phyloP scores from a whole-genome alignment of 1,284 basidiomycete species.

The Inonotus hispidus region DNA sequence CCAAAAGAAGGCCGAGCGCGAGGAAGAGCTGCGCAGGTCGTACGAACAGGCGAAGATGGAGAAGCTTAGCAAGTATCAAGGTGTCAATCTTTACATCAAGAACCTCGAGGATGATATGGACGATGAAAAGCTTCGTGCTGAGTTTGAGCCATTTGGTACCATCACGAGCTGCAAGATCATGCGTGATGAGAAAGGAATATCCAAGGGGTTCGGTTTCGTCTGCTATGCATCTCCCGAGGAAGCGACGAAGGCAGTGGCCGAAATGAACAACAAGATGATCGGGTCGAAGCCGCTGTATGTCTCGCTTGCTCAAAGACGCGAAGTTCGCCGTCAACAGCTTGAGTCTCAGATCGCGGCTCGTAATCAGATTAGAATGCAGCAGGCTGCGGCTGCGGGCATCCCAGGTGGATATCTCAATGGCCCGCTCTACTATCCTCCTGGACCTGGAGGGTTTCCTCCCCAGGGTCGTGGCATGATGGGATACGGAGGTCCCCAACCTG shows the following conservation, averaged over 20 bases:
- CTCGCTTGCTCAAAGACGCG: slow-evolving; percentile 96
- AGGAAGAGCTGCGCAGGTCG: slow-evolving; percentile 91
- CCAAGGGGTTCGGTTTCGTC: slow-evolving; percentile 98
- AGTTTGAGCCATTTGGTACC: slow-evolving; percentile 96
- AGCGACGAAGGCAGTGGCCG: slow-evolving; percentile 98
- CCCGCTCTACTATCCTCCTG: slow-evolving; percentile 86
- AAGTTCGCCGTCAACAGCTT: slow-evolving; percentile 96
- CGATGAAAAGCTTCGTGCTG: slow-evolving; percentile 89
- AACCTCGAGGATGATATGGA: slow-evolving; percentile 93
- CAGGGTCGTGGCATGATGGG: slow-evolving; percentile 80
- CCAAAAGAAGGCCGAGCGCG: slow-evolving; percentile 98
- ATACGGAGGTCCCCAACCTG: slow-evolving; percentile 62
- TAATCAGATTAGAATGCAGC: slow-evolving; percentile 92
- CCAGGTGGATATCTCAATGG: slow-evolving; percentile 79
- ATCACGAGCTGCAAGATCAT: slow-evolving; percentile 99
- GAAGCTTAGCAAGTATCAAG: slow-evolving; percentile 97
- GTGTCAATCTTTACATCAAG: slow-evolving; percentile 99
- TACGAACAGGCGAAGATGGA: slow-evolving; percentile 98
- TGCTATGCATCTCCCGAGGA: slow-evolving; percentile 99
- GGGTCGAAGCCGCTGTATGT: slow-evolving; percentile 98
- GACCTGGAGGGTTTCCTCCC: slow-evolving; percentile 74
- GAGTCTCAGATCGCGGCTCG: slow-evolving; percentile 98
- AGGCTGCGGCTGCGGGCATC: slow-evolving; percentile 82
- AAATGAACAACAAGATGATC: slow-evolving; percentile 99
- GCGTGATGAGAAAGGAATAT: slow-evolving; percentile 90